Evolutionary conservation across 768 basidiomycete species (phyloP).

Genomic region (Tricholoma bakamatsutake): DNA sequence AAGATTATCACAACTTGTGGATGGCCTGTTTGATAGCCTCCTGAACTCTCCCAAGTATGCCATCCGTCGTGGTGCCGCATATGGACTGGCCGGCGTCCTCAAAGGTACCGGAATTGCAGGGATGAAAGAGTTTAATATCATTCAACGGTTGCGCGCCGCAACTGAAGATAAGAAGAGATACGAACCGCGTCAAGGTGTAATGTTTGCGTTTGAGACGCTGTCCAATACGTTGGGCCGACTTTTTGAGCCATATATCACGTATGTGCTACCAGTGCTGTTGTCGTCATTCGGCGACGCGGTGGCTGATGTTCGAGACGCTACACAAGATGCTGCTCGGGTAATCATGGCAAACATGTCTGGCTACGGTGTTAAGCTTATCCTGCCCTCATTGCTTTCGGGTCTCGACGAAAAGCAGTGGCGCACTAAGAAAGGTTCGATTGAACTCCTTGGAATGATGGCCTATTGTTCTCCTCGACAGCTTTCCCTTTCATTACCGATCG

Average conservation of each 20-base stretch:
- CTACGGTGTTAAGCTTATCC: conserved; percentile 92
- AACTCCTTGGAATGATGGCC: conserved; percentile 96
- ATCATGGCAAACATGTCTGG: conserved; percentile 96
- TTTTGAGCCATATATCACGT: conserved; percentile 90
- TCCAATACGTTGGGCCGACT: conserved; percentile 80
- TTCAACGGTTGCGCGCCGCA: conserved; percentile 65
- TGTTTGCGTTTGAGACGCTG: conserved; percentile 93
- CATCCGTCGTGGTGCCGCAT: conserved; percentile 92
- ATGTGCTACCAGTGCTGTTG: conserved; percentile 78
- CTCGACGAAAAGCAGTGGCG: conserved; percentile 99
- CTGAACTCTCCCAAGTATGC: conserved; percentile 84
- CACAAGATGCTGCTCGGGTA: conserved; percentile 83
- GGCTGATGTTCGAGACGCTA: conserved; percentile 88
- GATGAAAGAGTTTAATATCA: conserved; percentile 79
- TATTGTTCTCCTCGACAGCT: conserved; percentile 96
- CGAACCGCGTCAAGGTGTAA: conserved; percentile 85
- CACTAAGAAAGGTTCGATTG: conserved; percentile 95
- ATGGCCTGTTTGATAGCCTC: conserved; percentile 70
- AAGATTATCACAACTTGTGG: conserved; percentile 59
- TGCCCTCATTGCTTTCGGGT: conserved; percentile 84
- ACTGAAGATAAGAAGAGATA: conserved; percentile 86
- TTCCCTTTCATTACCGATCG: conserved; percentile 90
- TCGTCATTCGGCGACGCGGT: conserved; percentile 82
- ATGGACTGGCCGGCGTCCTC: conserved; percentile 89
- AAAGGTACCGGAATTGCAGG: conserved; percentile 85